Base-by-base conservation (phyloP, 2,329 filamentous ascomycete genomes). In the Arthroderma sp. region DNA sequence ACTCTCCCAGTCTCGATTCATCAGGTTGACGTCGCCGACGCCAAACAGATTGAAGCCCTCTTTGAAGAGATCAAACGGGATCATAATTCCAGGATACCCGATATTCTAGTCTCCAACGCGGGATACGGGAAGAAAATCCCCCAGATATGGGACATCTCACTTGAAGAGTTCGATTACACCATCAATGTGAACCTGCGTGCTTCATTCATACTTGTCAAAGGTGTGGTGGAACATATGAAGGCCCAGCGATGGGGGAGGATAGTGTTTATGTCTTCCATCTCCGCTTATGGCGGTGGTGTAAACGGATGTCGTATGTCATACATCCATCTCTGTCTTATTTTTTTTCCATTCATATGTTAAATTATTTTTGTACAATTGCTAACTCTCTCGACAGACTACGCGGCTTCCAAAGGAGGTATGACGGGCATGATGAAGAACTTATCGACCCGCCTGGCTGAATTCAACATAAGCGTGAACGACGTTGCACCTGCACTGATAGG, bases 401-500 rank as follows among this genome's bases (percentile, higher is more conserved):
- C 75, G 4, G 75, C 77, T 3, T 75, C 72, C 29, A 80, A 80
- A 57, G 77, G 72, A 5, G 78, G 77, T 2, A 57, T 82, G 49
- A 75, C 72, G 4, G 74, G 74, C 2, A 75, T 81, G 73, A 80
- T 80, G 73, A 75, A 72, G 55, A 81, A 80, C 50, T 64, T 82
- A 29, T 70, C 77, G 1, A 70, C 67, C 1, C 74, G 75, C 38
- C 68, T 81, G 22, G 78, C 75, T 1, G 67, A 71, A 45, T 70
- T 69, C 52, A 77, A 77, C 30, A 78, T 82, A 52, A 78, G 77
- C 9, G 75, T 81, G 46, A 81, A 82, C 47, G 77, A 81, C 50
- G 75, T 82, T n/a, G 75, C 77, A 3, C 78, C 78, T 0, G 78
- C 78, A 2, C 81, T 82, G 76, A 81, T 82, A 50, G 77, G 76